Conservation (phyloP, 306 rosid species). For the Erythrophleum fordii region DNA sequence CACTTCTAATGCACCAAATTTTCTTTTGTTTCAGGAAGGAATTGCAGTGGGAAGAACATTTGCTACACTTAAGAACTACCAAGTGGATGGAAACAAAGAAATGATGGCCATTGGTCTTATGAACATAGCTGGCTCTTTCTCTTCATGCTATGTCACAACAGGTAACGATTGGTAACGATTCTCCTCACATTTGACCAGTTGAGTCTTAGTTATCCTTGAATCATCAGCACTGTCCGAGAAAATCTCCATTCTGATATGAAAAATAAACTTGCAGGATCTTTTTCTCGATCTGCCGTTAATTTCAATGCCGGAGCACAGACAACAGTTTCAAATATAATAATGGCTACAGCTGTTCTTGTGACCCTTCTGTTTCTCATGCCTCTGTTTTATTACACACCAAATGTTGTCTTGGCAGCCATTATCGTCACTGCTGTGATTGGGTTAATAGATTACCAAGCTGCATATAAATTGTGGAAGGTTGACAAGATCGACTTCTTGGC, state of each 20-base stretch:
- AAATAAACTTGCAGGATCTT: conserved; percentile 69
- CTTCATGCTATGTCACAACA: conserved; percentile 91
- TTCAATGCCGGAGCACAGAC: conserved; percentile 91
- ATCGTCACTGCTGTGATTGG: conserved; percentile 92
- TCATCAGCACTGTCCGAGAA: conserved; percentile 15
- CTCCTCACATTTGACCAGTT: conserved; percentile 18
- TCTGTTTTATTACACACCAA: conserved; percentile 87
- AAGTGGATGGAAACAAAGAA: conserved; percentile 98
- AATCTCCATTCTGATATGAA: background rate
- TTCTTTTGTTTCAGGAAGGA: conserved; percentile 71
- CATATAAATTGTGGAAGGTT: conserved; percentile 76
- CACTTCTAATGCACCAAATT: conserved; percentile 16
- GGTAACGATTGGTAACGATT: conserved; percentile 46
- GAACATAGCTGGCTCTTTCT: conserved; percentile 92
- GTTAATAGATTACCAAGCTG: conserved; percentile 75
- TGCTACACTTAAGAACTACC: conserved; percentile 86
- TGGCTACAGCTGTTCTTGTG: conserved; percentile 91
- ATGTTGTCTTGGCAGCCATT: conserved; percentile 84
- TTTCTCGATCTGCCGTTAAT: conserved; percentile 93
- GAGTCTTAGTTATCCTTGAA: conserved; percentile 7
- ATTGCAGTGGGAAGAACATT: conserved; percentile 96
- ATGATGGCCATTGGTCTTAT: conserved; percentile 95
- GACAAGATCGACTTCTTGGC: conserved; percentile 94
- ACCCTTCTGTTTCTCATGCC: conserved; percentile 95
- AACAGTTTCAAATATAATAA: conserved; percentile 76